Evolutionary conservation across 2,329 filamentous ascomycete species (phyloP).

Genomic region (Diaporthe ilicicola): DNA sequence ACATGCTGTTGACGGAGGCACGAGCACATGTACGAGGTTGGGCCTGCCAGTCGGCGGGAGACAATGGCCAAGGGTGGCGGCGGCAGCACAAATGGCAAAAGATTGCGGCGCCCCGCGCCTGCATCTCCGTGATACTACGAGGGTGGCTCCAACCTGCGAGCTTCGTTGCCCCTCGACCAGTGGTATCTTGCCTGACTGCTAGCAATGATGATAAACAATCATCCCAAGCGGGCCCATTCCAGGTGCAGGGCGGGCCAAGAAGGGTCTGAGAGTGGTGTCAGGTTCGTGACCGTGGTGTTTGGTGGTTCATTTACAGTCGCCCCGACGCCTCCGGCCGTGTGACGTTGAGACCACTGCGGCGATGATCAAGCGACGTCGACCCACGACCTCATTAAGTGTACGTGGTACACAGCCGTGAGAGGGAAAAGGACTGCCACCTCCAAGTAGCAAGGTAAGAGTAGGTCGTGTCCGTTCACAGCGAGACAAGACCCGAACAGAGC

Average conservation of each 20-base stretch:
- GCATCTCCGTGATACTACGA: not conserved
- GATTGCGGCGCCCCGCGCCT: not conserved
- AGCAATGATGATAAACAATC: not conserved
- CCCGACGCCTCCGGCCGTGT: not conserved
- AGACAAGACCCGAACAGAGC: not conserved
- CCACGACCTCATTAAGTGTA: not conserved
- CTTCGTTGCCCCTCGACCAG: not conserved
- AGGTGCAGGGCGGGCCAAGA: not conserved
- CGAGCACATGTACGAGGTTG: not conserved
- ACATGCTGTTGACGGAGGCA: not conserved
- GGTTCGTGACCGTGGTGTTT: not conserved
- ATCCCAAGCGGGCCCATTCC: not conserved
- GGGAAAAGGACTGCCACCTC: too few relatives aligned
- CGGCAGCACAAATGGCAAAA: not conserved
- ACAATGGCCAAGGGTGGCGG: not conserved
- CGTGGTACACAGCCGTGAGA: not conserved
- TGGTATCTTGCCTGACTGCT: not conserved
- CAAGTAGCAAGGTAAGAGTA: not conserved
- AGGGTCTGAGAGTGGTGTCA: not conserved
- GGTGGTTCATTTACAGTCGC: not conserved
- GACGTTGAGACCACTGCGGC: not conserved
- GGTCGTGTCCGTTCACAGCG: not conserved
- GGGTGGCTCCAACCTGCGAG: not conserved
- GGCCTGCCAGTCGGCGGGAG: too few relatives aligned
- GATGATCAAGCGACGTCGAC: conserved; percentile 23